Evolutionary conservation across 441 rosid genomes (phyloP), one percentile per base, ranked within the genome.

Genomic region (Syzygium syzygioides): DNA sequence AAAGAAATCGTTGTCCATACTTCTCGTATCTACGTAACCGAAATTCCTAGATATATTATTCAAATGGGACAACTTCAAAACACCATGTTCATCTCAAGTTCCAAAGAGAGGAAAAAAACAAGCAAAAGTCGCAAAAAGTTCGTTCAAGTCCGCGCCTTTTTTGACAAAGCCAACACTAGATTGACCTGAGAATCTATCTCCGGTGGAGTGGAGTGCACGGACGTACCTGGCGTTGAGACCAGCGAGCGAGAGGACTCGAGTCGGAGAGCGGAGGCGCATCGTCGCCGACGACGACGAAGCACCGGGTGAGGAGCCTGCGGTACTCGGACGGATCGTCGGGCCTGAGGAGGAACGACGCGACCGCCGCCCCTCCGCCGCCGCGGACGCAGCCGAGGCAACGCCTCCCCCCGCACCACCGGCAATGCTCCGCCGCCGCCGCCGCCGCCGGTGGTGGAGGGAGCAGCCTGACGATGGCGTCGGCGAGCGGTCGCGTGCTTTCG

Each of bases 211-310:
- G 23, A 50, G 32, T 23, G 85, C 15, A 60, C 28, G 79, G 50
- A 80, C 6, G 32, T n/a, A 96, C 99, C 95, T 94, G 90, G 66
- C 87, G 93, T 76, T 97, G 99, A 14, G 97, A 56, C 96, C 98
- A 94, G 88, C 85, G 90, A 79, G 86, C 90, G 83, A 41, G 89
- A 19, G 92, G 93, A 41, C 60, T 64, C 90, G 91, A 87, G 68
- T 90, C 88, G 34, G 85, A 68, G 56, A 93, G 84, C 18, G 93
- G 93, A 87, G 96, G 97, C 37, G 95, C 94, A 48, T 91, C 86
- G 68, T 87, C 92, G 68, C 89, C 88, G 87, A 93, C 26, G 59
- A 94, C 97, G 53, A 95, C 94, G 89, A 92, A 97, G 91, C 95
- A 94, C 3, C 89, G n/a, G 19, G 88, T 88, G 86, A 98, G 97